Base-by-base conservation (phyloP, 2,329 filamentous ascomycete species). In the Blastomyces gilchristii region DNA sequence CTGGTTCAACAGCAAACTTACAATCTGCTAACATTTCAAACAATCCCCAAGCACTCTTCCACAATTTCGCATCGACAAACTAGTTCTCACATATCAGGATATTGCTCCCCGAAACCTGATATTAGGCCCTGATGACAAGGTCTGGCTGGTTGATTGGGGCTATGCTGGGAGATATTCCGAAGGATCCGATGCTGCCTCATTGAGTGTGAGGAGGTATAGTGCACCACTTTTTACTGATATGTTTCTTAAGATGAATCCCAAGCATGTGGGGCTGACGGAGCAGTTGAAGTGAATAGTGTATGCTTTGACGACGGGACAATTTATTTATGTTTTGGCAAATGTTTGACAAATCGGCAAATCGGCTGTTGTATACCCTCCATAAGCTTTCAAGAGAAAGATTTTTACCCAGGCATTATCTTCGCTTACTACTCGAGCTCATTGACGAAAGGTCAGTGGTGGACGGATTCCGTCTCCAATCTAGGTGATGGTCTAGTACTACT, bases 101-200 rank as follows among this genome's bases (percentile, higher is more conserved):
- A 64, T 66, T 53, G 60, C 62, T 18, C 63, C 60, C 41, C 65
- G 65, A n/a, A 66, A 66, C 47, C 58, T 66, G 50, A 67, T 65
- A 37, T 14, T 65, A 28, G 63, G 45, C 34, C 22, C 39, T 34
- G 37, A 66, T 61, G 61, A 63, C 37, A 66, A 63, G 58, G 65
- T 66, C 53, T 65, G 65, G 63, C 59, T 68, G 59, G 64, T 68
- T 62, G 65, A 66, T 59, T 66, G 66, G 66, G 66, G 63, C 31
- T 50, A 65, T 62, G 63, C 66, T 62, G 66, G 64, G 62, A 65
- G 64, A 65, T 67, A 65, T 62, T 64, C 64, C 59, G 64, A 66
- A 59, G 66, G 61, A 43, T 66, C 65, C 60, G 66, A 67, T 57
- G 56, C 63, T 63, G 65, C 64, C 31, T 64, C 64, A 60, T 63